Conservation (phyloP, 2,329 filamentous ascomycete genomes). For the Talaromyces funiculosus region DNA sequence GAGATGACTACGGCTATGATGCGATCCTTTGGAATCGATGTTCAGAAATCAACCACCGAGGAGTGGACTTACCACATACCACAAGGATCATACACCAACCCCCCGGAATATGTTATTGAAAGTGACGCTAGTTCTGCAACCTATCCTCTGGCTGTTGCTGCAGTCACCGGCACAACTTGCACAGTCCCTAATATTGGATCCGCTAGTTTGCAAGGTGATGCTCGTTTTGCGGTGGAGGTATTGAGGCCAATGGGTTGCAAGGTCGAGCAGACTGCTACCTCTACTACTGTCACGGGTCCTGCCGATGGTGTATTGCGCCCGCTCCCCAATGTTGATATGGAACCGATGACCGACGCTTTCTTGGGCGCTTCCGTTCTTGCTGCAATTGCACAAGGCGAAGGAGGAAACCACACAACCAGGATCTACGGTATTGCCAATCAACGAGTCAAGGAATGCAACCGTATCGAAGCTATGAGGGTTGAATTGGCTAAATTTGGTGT, state of each 20-base stretch:
- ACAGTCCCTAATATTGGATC: constrained; percentile 96
- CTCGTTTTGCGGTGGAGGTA: constrained; percentile 86
- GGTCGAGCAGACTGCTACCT: constrained; percentile 75
- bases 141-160: constrained; percentile 88
- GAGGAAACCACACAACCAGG: constrained; percentile 59
- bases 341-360: constrained; percentile 98
- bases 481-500: constrained; percentile 93
- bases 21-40: constrained; percentile 79
- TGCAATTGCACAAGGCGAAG: constrained; percentile 72
- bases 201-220: constrained; percentile 86
- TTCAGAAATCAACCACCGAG: constrained; percentile 69
- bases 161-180: constrained; percentile 91
- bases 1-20: constrained; percentile 99
- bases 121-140: constrained; percentile 97
- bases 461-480: constrained; percentile 90
- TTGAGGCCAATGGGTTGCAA: constrained; percentile 87
- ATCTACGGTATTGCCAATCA: constrained; percentile 97
- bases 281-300: constrained; percentile 93
- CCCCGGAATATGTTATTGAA: constrained; percentile 80
- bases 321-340: constrained; percentile 86
- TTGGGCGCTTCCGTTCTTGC: constrained; percentile 89
- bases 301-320: constrained; percentile 65
- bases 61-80: constrained; percentile 93
- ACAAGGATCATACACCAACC: constrained; percentile 74
- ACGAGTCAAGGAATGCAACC: constrained; percentile 95